These are phyloP conservation scores for Hanseniaspora pseudoguilliermondii DNA, from an alignment of 805 yeast genomes.

Conservation along the genomic window DNA sequence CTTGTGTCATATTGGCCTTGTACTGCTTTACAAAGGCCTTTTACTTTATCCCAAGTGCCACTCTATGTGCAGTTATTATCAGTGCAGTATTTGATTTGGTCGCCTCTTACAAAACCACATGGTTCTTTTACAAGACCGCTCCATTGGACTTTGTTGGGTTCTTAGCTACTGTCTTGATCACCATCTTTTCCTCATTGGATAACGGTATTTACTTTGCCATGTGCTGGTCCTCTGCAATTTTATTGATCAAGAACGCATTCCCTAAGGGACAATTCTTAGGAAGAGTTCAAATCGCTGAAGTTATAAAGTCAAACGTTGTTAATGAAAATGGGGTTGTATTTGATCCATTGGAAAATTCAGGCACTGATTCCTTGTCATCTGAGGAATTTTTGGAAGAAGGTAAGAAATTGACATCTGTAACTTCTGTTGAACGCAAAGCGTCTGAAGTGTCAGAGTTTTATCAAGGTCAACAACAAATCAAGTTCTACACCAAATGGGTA, in stretches of 20 bases:
- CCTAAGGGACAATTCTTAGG: slow-evolving; percentile 80
- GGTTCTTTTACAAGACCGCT: slow-evolving; percentile 55
- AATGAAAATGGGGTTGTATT: slow-evolving; percentile 13
- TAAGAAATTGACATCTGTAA: background rate
- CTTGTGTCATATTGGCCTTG: slow-evolving; percentile 73
- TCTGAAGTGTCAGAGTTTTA: slow-evolving; percentile 3
- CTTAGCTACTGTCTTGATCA: slow-evolving; percentile 55
- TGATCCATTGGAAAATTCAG: slow-evolving; percentile 2
- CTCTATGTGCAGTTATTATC: slow-evolving; percentile 74
- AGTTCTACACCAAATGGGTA: slow-evolving; percentile 54
- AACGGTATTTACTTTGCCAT: slow-evolving; percentile 84
- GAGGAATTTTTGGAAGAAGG: slow-evolving; percentile 12
- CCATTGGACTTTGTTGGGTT: slow-evolving; percentile 69
- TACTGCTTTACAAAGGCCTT: slow-evolving; percentile 75
- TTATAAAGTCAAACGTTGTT: slow-evolving; percentile 46
- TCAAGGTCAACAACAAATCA: slow-evolving; percentile 19
- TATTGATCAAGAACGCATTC: slow-evolving; percentile 62
- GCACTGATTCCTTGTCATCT: slow-evolving; percentile 7
- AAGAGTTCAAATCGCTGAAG: slow-evolving; percentile 56
- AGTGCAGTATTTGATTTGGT: slow-evolving; percentile 85
- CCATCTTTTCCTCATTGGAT: slow-evolving; percentile 71
- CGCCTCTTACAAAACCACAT: slow-evolving; percentile 53
- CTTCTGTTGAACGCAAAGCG: slow-evolving; percentile 10
- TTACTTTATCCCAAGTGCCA: slow-evolving; percentile 82
- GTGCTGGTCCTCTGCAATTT: slow-evolving; percentile 64